Base-by-base conservation (phyloP, 805 yeast genomes). In the Sugiyamaella boreocaroliniensis region DNA sequence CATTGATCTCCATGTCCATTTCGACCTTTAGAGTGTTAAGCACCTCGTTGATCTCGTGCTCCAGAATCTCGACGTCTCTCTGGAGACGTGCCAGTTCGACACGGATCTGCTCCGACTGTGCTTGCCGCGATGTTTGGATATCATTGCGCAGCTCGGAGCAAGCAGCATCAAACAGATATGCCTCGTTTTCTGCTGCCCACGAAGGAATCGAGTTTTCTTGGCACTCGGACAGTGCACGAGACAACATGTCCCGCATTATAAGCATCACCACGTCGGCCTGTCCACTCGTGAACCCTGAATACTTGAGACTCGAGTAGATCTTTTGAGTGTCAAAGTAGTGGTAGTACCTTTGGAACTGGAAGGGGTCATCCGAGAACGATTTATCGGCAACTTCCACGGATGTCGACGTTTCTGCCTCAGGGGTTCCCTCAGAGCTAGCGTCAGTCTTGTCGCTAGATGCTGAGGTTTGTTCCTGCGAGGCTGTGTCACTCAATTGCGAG, bases 111-210 rank as follows among this genome's bases (percentile, higher is more conserved):
- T 82, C 82, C 50, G 85, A 73, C 55, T 87, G 86, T 11, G 74
- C 71, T 57, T 85, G 89, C 58, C 97, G 72, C 29, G 85, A 78
- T 42, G 83, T 76, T 42, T 84, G 81, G 20, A 89, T 79, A 61
- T 89, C 96, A 45, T 85, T 87, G 47, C 85, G 70, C 40, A 92
- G 69, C 66, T 92, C 98, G 51, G 90, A 84, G 56, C 88, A 88
- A 0, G 97, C 96, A 32, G 97, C 95, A 64, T 89, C 92, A 66
- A 89, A 90, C 12, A 93, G 70, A 64, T 92, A 93, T 19, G 81
- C 78, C 61, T 92, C 97, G 62, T 90, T 92, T 57, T 90, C 96
- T 14, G 89, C 70, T 59, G 89, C 96, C 56, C 81, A 80, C 26
- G 69, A 69, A 19, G 75, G 73, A 15, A 74, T 64, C 15, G 67